phyloP scores from a whole-genome alignment of 441 rosid species.

The Dalechampia spathulata region DNA sequence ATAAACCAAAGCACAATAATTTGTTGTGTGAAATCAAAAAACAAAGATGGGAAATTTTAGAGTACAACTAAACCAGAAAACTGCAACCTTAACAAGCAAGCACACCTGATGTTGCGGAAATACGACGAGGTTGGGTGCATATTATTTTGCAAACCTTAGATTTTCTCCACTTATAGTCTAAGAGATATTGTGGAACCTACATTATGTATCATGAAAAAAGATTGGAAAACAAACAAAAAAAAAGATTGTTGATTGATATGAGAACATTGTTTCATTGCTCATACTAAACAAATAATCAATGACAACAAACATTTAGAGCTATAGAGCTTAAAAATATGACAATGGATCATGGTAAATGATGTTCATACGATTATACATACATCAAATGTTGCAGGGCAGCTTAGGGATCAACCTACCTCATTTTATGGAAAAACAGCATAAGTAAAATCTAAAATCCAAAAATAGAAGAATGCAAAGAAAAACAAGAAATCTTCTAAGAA shows the following conservation, averaged over 20 bases:
- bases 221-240: background rate
- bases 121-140: conserved; percentile 98
- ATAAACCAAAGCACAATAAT: conserved; percentile 12
- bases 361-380: no score
- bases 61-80: background rate
- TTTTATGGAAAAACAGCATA: no score
- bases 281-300: background rate
- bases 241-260: background rate
- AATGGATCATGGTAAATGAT: no score
- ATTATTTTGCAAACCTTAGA: conserved; percentile 77
- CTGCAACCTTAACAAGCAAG: conserved; percentile 9
- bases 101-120: conserved; percentile 90
- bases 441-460: no score
- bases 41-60: conserved; percentile 4
- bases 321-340: background rate
- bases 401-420: no score
- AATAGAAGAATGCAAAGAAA: no score
- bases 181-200: conserved; percentile 87
- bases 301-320: background rate
- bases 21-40: conserved; percentile 1
- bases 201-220: conserved; percentile 9
- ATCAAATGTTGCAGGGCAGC: no score
- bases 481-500: no score
- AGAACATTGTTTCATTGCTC: background rate
- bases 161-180: conserved; percentile 79